Conservation (phyloP, 176 grass and related monocot species). For the Ananas comosus region DNA sequence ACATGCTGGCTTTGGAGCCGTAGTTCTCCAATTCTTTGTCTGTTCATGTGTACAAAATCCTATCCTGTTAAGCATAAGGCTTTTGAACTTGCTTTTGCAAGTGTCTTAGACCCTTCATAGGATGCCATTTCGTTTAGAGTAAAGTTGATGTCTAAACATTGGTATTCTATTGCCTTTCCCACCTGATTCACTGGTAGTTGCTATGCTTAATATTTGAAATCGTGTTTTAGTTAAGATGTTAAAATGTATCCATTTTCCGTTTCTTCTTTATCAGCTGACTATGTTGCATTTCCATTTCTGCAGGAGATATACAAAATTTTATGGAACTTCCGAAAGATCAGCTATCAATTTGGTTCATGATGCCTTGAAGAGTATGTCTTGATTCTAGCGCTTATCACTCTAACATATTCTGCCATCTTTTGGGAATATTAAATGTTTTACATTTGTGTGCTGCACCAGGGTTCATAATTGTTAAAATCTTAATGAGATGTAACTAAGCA, state of each 20-base stretch:
- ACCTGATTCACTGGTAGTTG: background rate
- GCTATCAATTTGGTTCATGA: conserved; percentile 82
- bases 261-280: conserved; percentile 9
- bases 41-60: no score
- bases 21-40: no score
- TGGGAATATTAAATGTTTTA: no score
- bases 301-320: conserved; percentile 99
- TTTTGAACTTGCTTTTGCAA: no score
- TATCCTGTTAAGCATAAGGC: no score
- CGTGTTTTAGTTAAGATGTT: background rate
- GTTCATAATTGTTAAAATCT: background rate
- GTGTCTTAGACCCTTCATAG: no score
- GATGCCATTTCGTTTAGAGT: no score
- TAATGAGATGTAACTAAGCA: background rate
- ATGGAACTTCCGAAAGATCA: conserved; percentile 84
- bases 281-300: conserved; percentile 17
- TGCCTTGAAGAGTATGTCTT: conserved; percentile 82
- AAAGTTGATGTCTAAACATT: no score
- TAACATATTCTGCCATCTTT: no score
- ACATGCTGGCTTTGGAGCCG: no score
- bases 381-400: background rate
- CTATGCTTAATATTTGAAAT: background rate
- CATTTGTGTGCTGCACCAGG: no score
- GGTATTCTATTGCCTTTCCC: no score
- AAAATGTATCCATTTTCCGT: conserved; percentile 9